phyloP scores from a whole-genome alignment of 305 asterid species.

The Ajuga reptans region DNA sequence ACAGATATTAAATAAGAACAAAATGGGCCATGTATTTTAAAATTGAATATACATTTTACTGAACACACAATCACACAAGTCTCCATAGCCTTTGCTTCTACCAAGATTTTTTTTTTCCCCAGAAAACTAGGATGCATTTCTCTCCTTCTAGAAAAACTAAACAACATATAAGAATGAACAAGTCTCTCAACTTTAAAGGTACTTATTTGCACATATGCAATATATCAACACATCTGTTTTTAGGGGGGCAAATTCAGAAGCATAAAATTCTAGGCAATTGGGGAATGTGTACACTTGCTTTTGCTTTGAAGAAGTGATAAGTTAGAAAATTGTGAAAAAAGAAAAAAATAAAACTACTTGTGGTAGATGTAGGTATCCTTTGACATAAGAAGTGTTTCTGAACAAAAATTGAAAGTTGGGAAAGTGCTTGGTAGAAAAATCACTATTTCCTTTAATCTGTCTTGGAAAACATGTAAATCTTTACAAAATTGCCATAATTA shows the following conservation, averaged over 20 bases:
- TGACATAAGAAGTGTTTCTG: too few species aligned
- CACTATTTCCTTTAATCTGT: too few species aligned
- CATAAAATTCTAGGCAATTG: neutral
- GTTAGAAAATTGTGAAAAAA: too few species aligned
- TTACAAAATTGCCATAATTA: too few species aligned
- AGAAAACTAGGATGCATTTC: neutral
- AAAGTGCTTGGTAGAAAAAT: too few species aligned
- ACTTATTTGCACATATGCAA: neutral
- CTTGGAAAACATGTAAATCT: too few species aligned
- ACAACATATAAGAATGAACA: neutral
- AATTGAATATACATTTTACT: neutral
- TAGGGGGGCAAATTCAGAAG: neutral
- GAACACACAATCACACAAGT: neutral
- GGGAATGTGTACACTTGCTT: too few species aligned
- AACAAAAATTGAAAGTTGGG: too few species aligned
- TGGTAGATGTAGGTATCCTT: too few species aligned
- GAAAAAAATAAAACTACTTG: too few species aligned
- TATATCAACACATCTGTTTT: neutral
- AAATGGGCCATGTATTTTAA: neutral
- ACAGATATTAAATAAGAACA: neutral
- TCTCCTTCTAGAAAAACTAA: neutral
- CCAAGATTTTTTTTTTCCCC: neutral
- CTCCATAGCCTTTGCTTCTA: neutral
- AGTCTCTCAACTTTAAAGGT: neutral
- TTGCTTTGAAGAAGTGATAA: too few species aligned